phyloP scores from a whole-genome alignment of 148 eudicot genomes.

The Camellia sinensis region DNA sequence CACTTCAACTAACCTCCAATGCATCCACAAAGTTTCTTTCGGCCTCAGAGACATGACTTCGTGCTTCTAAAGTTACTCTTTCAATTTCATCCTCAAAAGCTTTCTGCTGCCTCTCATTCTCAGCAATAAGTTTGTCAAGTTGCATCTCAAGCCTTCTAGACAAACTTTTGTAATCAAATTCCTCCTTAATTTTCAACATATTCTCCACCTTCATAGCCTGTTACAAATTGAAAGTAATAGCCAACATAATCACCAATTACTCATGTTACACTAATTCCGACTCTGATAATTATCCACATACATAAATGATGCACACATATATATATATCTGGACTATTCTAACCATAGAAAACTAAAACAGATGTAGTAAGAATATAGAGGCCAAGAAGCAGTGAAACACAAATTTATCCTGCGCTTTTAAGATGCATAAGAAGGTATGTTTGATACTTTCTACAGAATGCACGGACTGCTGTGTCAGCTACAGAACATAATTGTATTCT shows the following conservation, averaged over 20 bases:
- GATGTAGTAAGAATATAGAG: neutral
- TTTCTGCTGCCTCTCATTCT: slow-evolving; percentile 84
- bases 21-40: slow-evolving; percentile 66
- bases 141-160: slow-evolving; percentile 81
- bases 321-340: neutral
- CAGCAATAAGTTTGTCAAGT: slow-evolving; percentile 83
- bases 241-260: neutral
- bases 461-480: neutral
- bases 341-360: neutral
- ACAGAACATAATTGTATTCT: neutral
- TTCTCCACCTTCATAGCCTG: slow-evolving; percentile 99
- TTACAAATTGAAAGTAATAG: slow-evolving; percentile 2
- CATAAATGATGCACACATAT: no score
- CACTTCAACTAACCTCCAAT: slow-evolving; percentile 59
- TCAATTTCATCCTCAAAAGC: slow-evolving; percentile 77
- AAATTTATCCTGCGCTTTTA: neutral
- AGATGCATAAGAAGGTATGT: neutral
- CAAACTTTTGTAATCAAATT: slow-evolving; percentile 39
- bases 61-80: slow-evolving; percentile 66
- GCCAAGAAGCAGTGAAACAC: neutral
- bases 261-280: neutral
- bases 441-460: neutral
- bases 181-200: slow-evolving; percentile 89
- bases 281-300: neutral
- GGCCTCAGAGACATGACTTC: slow-evolving; percentile 61